phyloP scores from a whole-genome alignment of 1,284 basidiomycete genomes.

The Phylloporus sp. region DNA sequence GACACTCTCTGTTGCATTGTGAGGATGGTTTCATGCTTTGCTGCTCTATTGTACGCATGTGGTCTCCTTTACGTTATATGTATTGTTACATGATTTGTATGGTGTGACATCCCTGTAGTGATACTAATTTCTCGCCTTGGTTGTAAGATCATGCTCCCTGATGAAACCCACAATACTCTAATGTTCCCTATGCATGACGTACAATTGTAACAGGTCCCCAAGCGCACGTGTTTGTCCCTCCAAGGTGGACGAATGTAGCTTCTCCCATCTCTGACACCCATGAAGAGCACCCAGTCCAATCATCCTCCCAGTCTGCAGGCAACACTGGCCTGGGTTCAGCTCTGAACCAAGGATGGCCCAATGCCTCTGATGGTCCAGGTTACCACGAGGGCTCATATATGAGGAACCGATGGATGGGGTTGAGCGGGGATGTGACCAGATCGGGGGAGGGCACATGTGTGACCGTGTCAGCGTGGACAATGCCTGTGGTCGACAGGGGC shows the following conservation, averaged over 20 bases:
- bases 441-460: constrained; percentile 27
- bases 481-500: constrained; percentile 36
- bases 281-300: neutral
- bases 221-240: no score
- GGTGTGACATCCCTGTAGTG: constrained; percentile 9
- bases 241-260: no score
- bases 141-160: neutral
- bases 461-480: constrained; percentile 23
- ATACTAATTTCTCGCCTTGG: neutral
- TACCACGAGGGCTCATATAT: constrained; percentile 55
- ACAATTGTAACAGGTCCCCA: constrained; percentile 26
- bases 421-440: constrained; percentile 36
- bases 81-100: constrained; percentile 5
- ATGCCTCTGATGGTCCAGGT: constrained; percentile 46
- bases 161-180: neutral
- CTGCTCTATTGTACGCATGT: constrained; percentile 2
- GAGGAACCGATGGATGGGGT: constrained; percentile 55
- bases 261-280: no score
- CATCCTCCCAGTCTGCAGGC: constrained; percentile 30
- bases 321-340: constrained; percentile 37
- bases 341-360: constrained; percentile 56
- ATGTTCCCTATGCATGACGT: constrained; percentile 13
- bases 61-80: neutral
- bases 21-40: neutral
- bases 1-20: neutral